phyloP scores from a whole-genome alignment of 1,139 yeast species.

The Candida tropicalis region DNA sequence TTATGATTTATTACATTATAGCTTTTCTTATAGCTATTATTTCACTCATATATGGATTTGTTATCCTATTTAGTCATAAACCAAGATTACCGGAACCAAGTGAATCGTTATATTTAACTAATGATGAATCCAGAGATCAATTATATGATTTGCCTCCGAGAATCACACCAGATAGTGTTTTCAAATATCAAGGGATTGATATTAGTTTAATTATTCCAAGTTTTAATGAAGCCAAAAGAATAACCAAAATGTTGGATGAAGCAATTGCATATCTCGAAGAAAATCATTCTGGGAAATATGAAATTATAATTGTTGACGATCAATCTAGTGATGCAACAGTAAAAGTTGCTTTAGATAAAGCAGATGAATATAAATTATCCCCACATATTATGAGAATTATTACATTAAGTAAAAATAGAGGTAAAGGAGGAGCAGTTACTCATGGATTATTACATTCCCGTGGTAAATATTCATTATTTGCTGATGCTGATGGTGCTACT shows the following conservation, averaged over 20 bases:
- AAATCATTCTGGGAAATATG: constrained; percentile 50
- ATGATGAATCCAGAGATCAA: constrained; percentile 23
- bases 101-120: constrained; percentile 55
- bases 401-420: constrained; percentile 72
- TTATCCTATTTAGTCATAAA: constrained; percentile 57
- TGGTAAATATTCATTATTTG: constrained; percentile 79
- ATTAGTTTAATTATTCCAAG: constrained; percentile 88
- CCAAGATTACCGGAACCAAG: constrained; percentile 59
- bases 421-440: constrained; percentile 97
- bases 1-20: constrained; percentile 8
- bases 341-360: constrained; percentile 68
- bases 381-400: constrained; percentile 73
- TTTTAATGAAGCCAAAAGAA: constrained; percentile 78
- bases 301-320: constrained; percentile 86
- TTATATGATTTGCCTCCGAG: constrained; percentile 32
- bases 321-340: constrained; percentile 86
- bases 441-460: constrained; percentile 83
- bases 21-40: constrained; percentile 16
- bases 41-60: constrained; percentile 37
- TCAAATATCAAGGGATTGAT: constrained; percentile 37
- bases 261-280: constrained; percentile 58
- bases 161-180: constrained; percentile 23
- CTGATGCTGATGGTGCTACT: constrained; percentile 98
- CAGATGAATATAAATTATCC: constrained; percentile 47
- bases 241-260: constrained; percentile 77